Evolutionary conservation across 371 early-diverging fungal genomes (phyloP), one percentile per base, ranked within the genome.

Genomic region (Astathelohania contejeani): DNA sequence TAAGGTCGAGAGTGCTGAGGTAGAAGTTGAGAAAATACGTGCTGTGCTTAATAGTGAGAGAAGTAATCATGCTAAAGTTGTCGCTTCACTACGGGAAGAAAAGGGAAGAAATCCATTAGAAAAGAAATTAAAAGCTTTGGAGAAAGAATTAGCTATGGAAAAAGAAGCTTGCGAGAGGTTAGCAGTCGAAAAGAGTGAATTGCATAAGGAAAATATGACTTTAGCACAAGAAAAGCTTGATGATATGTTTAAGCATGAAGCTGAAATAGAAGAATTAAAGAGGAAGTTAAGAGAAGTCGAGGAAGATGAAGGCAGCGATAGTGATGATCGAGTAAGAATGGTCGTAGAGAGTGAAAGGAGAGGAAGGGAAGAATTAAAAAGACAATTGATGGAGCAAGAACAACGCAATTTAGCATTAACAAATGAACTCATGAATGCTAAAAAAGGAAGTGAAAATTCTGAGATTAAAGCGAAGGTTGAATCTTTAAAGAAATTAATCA

Each of bases 271-370:
- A 49, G 60, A 71, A 18, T 65, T 85, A 45, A 77, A 78, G 54
- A 77, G 78, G 44, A 62, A 76, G 54, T 73, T 81, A 7, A 81
- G 80, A 40, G 79, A 81, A 35, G 70, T 76, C 12, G 78, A 78
- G 35, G 63, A 76, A 0, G 68, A 80, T 7, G 74, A 74, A 44
- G 69, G 63, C 27, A 69, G 81, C 44, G 76, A 79, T 37, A 53
- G 64, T 14, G 9, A 24, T 23, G 23, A 47, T 7, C 3, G 9
- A 10, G 3, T 23, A 47, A 26, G 3, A 10, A 24, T 3, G 3
- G 10, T 23, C 6, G 7, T 32, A 32, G 32, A 32, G 12, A 12
- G 12, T 32, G 32, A 32, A 32, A 32, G 12, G 32, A 32, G 32
- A 32, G 12, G 32, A 32, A 32, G 32, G 12, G 32, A 32, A 7